Conservation (phyloP, 129 eudicot genomes). For the Lonicera japonica region DNA sequence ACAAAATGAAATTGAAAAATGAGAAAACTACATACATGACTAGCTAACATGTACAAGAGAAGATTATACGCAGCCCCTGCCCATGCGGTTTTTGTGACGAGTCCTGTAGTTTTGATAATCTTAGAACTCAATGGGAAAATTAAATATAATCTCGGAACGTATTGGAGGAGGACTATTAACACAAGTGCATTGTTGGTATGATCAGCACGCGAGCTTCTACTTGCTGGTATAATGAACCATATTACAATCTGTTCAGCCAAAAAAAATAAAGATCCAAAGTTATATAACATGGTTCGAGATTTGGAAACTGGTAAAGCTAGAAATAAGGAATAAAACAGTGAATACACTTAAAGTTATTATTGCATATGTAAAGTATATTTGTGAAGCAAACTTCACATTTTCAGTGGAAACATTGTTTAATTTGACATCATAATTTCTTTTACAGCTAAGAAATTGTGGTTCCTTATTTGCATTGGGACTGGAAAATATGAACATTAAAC, state of each 20-base stretch:
- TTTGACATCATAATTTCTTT: too few relatives aligned
- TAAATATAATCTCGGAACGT: slow-evolving; percentile 70
- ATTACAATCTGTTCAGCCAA: slow-evolving; percentile 67
- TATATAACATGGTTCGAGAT: neutral
- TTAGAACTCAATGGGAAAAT: slow-evolving; percentile 76
- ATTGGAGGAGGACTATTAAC: slow-evolving; percentile 68
- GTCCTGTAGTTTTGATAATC: slow-evolving; percentile 81
- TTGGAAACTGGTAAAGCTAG: neutral
- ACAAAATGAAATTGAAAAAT: neutral
- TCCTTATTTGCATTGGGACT: too few relatives aligned
- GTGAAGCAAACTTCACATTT: too few relatives aligned
- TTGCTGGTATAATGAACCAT: slow-evolving; percentile 83
- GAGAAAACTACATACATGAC: slow-evolving; percentile 55
- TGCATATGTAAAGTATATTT: too few relatives aligned
- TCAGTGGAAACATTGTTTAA: too few relatives aligned
- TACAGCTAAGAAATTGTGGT: too few relatives aligned
- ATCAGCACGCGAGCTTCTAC: slow-evolving; percentile 58
- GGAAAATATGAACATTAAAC: too few relatives aligned
- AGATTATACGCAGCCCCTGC: slow-evolving; percentile 97
- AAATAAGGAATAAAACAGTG: neutral
- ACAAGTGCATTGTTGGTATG: slow-evolving; percentile 75
- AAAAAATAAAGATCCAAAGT: neutral
- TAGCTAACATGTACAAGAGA: slow-evolving; percentile 77
- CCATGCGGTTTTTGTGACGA: slow-evolving; percentile 90
- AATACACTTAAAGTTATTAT: too few relatives aligned